phyloP scores from a whole-genome alignment of 2,329 filamentous ascomycete species.

The Penicillium glabrum region DNA sequence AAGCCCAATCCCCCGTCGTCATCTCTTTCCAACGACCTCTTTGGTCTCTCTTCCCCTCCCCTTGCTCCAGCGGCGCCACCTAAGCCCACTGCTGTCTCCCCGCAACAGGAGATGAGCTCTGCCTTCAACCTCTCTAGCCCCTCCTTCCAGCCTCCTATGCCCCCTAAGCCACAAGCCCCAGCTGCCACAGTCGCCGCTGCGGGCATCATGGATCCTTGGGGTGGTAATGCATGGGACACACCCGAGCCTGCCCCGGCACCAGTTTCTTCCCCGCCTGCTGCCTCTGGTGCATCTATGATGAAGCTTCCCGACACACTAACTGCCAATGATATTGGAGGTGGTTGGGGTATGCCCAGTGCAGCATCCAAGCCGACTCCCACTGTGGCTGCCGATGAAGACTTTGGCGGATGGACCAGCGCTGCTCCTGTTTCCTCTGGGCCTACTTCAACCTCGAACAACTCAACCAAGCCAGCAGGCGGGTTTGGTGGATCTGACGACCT shows the following conservation, averaged over 20 bases:
- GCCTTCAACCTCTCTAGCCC: conserved; percentile 77
- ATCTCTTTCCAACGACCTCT: conserved; percentile 72
- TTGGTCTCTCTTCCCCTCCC: conserved; percentile 66
- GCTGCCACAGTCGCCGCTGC: conserved; percentile 47
- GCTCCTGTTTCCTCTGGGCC: conserved; percentile 52
- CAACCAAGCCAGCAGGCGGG: conserved; percentile 58
- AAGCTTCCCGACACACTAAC: conserved; percentile 49
- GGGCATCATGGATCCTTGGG: conserved; percentile 72
- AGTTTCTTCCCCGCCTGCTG: conserved; percentile 32
- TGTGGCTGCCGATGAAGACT: conserved; percentile 88
- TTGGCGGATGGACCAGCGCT: conserved; percentile 88
- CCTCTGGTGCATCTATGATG: conserved; percentile 39
- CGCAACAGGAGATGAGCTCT: conserved; percentile 54
- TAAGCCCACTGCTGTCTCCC: conserved; percentile 39
- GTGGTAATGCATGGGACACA: conserved; percentile 78
- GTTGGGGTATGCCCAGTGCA: conserved; percentile 56
- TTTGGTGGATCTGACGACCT: conserved; percentile 72
- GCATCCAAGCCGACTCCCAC: conserved; percentile 52
- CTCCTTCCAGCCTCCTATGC: conserved; percentile 44
- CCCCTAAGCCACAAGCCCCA: conserved; percentile 41
- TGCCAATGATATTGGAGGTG: conserved; percentile 64
- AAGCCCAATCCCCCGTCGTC: conserved; percentile 49
- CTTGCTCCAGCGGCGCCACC: conserved; percentile 45
- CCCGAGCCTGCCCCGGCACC: conserved; percentile 57
- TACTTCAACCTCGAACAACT: conserved; percentile 40